Evolutionary conservation across 2,329 filamentous ascomycete genomes (phyloP).

Genomic region (Biscogniauxia mediterranea): DNA sequence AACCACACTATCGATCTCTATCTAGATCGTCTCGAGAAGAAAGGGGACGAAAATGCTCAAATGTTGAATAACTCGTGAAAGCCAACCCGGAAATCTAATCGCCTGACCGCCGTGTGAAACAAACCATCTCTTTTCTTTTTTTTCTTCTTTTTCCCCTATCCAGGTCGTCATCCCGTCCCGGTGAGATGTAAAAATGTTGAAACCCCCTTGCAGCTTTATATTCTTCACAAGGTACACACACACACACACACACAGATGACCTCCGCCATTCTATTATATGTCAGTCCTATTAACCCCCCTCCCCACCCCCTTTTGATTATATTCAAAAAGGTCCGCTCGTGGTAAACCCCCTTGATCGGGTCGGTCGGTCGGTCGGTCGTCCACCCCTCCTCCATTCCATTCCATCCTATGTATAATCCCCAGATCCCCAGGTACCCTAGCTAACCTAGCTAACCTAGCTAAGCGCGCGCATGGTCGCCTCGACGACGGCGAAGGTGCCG

Average conservation of each 20-base stretch:
- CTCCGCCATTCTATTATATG: neutral
- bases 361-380: too few species aligned
- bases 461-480: constrained; percentile 64
- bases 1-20: neutral
- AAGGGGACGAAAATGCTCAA: constrained; percentile 1
- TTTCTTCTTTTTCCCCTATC: neutral
- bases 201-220: neutral
- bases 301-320: neutral
- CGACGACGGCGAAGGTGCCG: constrained; percentile 89
- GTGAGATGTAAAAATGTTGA: neutral
- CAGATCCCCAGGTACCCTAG: too few species aligned
- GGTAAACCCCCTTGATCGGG: too few species aligned
- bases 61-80: constrained; percentile 20
- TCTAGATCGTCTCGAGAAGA: neutral
- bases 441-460: constrained; percentile 31
- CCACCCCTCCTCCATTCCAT: too few species aligned
- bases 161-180: neutral
- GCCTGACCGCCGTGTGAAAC: neutral
- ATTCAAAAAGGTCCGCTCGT: too few species aligned
- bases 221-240: too few species aligned
- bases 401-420: too few species aligned
- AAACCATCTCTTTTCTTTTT: too few species aligned
- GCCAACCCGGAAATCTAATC: constrained; percentile 12
- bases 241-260: too few species aligned
- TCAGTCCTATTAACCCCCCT: constrained; percentile 4